Evolutionary conservation across 169 alveolate genomes (phyloP).

Genomic region (Plasmodium sp.): DNA sequence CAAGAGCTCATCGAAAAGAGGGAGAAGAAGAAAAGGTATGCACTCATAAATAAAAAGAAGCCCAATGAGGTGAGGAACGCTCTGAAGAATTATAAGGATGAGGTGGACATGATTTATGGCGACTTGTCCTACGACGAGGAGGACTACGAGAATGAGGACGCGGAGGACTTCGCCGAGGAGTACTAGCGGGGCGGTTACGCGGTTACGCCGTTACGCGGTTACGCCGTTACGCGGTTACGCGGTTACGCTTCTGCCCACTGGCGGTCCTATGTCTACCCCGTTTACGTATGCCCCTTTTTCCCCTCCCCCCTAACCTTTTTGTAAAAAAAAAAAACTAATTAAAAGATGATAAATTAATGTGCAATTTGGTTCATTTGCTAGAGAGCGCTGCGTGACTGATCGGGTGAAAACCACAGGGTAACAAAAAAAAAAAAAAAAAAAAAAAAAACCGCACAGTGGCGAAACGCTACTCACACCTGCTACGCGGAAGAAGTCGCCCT

Average conservation of each 20-base stretch:
- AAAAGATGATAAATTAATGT: not conserved
- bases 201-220: too few relatives aligned
- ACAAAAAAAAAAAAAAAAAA: not conserved
- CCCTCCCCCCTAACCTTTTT: not conserved
- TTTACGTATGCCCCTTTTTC: not conserved
- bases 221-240: too few relatives aligned
- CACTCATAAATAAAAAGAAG: conserved; percentile 47
- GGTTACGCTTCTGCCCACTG: not conserved
- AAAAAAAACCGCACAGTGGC: not conserved
- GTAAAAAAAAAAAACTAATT: not conserved
- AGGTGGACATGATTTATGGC: conserved; percentile 85
- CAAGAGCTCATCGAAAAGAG: conserved; percentile 37
- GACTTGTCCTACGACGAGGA: conserved; percentile 80
- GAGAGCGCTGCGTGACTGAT: not conserved
- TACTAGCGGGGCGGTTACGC: not conserved
- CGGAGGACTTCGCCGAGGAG: conserved; percentile 24
- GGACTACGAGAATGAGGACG: conserved; percentile 52
- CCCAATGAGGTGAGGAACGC: conserved; percentile 76
- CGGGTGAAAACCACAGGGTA: not conserved
- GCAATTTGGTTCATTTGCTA: not conserved
- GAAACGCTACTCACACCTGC: not conserved
- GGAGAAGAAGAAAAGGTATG: conserved; percentile 48
- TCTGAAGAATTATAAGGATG: conserved; percentile 82
- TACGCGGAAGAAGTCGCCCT: not conserved
- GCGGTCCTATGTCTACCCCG: not conserved